phyloP scores from a whole-genome alignment of 805 yeast genomes.

The Suhomyces xylopsoci region DNA sequence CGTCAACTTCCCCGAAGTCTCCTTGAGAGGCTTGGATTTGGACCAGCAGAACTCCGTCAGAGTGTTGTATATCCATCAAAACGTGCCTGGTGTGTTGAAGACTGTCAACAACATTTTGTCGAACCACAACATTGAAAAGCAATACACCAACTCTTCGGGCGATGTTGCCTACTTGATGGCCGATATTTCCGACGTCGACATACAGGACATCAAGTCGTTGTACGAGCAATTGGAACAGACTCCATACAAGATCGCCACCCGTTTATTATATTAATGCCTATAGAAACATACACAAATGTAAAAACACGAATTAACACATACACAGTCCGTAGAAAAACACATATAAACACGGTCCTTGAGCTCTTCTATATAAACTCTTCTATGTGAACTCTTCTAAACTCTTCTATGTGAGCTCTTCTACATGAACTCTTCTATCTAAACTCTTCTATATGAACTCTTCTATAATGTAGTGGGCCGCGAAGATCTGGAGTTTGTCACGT shows the following conservation, averaged over 20 bases:
- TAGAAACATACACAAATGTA: too few relatives aligned
- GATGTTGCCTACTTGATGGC: constrained; percentile 98
- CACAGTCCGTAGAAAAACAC: too few relatives aligned
- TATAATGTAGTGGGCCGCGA: too few relatives aligned
- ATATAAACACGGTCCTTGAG: too few relatives aligned
- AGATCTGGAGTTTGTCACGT: too few relatives aligned
- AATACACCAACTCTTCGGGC: constrained; percentile 95
- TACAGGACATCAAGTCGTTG: constrained; percentile 76
- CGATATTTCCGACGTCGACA: constrained; percentile 83
- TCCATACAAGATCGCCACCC: constrained; percentile 85
- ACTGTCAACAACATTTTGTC: constrained; percentile 95
- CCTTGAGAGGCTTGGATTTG: constrained; percentile 80
- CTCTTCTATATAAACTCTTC: too few relatives aligned
- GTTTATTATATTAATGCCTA: constrained; percentile 84
- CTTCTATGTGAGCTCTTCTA: too few relatives aligned
- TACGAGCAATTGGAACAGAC: constrained; percentile 86
- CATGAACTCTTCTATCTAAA: too few relatives aligned
- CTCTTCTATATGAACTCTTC: too few relatives aligned
- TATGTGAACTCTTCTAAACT: too few relatives aligned
- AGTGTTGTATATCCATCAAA: constrained; percentile 93
- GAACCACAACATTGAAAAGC: constrained; percentile 94
- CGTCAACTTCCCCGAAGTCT: constrained; percentile 98
- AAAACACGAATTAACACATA: too few relatives aligned
- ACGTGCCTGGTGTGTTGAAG: constrained; percentile 97
- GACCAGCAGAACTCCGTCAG: constrained; percentile 88